Evolutionary conservation across 2,329 filamentous ascomycete species (phyloP), one percentile per base, ranked within the genome.

Genomic region (Xylariaceae sp.): DNA sequence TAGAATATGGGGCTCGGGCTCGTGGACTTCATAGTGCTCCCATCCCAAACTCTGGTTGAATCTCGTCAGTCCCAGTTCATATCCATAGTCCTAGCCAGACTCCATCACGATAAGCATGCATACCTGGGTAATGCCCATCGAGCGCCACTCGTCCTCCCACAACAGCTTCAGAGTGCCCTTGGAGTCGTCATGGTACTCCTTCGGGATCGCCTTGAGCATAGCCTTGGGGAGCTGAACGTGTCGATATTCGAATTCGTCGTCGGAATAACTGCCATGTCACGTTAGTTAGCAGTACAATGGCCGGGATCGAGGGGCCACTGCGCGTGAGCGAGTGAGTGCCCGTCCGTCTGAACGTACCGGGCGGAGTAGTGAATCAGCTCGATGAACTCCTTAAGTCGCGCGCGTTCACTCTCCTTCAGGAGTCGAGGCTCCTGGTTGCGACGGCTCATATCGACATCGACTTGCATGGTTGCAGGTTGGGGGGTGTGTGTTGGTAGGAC

Each of bases 21-120:
- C 94, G 75, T 99, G 94, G 57, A 99, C 94, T 76, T 99, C 94
- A 74, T 99, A 99, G 76, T 99, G 94, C 75, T 97, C 93, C 94
- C 94, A 99, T 59, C 94, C 94, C 70, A 99, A 80, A 80, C 93
- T 97, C 92, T 97, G 73, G 34, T 53, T 30, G 10, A 30, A 34
- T 23, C 13, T n/a, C 1, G 39, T 64, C 18, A 63, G 62, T 56
- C 15, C 17, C 52, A 37, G 42, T n/a, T 30, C 17, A 18, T 37
- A n/a, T 51, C 48, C 8, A 42, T 30, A 30, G 23, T 5, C 23
- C 23, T 30, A 34, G 39, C 9, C 42, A 5, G 11, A 35, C 5
- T 18, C 23, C 23, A 30, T 30, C 42, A 53, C 35, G 17, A 11
- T 11, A 51, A 42, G 51, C 10, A 53, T 48, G 39, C 81, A 52